These are phyloP conservation scores for Aspergillus floridensis DNA, from an alignment of 2,329 filamentous ascomycete genomes.

Conservation along the genomic window DNA sequence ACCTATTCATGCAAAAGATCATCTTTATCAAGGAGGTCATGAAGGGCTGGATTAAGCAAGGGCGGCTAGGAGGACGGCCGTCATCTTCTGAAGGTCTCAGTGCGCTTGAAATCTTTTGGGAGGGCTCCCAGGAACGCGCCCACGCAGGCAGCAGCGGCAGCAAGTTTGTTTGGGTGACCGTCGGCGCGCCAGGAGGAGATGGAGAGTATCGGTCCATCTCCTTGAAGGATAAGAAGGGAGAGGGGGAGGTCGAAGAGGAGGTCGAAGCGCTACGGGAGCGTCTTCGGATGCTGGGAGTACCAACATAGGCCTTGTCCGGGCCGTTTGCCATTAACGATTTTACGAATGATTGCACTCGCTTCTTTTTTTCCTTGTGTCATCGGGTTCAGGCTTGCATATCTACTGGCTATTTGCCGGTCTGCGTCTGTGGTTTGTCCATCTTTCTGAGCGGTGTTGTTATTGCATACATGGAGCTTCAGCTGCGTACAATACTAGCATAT, in stretches of 20 bases:
- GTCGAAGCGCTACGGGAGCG: conserved; percentile 31
- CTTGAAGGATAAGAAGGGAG: conserved; percentile 28
- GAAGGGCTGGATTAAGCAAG: conserved; percentile 40
- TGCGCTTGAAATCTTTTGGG: conserved; percentile 38
- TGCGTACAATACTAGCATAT: not conserved
- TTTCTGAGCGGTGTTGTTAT: not conserved
- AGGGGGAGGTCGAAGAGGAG: conserved; percentile 24
- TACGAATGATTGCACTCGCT: not conserved
- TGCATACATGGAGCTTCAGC: not conserved
- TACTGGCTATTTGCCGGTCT: no score
- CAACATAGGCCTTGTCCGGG: not conserved
- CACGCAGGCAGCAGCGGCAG: conserved; percentile 45
- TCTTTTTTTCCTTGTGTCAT: not conserved
- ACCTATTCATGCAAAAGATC: conserved; percentile 45
- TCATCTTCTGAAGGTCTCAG: conserved; percentile 13
- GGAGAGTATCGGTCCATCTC: conserved; percentile 42
- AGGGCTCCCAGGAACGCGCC: conserved; percentile 42
- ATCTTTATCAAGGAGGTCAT: conserved; percentile 41
- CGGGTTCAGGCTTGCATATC: not conserved
- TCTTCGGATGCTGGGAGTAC: conserved; percentile 25
- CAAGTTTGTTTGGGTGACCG: conserved; percentile 53
- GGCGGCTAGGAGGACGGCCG: conserved; percentile 37
- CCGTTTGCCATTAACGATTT: not conserved
- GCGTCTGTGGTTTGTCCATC: not conserved
- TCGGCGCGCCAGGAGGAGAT: conserved; percentile 49